phyloP scores from a whole-genome alignment of 768 basidiomycete species.

The Coprinopsis cinerea region DNA sequence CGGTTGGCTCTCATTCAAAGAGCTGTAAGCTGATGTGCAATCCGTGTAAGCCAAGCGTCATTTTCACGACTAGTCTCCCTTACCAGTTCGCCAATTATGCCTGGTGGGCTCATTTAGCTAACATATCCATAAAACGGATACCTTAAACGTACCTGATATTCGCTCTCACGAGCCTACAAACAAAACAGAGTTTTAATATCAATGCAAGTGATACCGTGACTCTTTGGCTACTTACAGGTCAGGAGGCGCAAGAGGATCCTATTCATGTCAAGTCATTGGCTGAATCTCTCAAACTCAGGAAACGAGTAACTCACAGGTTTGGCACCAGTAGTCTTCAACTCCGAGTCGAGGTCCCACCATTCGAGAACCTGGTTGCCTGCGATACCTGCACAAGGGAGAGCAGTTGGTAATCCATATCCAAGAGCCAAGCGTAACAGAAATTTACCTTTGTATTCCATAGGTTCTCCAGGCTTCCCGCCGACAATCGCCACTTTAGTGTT shows the following conservation, averaged over 20 bases:
- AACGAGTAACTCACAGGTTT: constrained; percentile 31
- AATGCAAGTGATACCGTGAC: background rate
- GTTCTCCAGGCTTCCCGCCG: constrained; percentile 48
- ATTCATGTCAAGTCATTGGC: background rate
- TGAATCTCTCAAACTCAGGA: background rate
- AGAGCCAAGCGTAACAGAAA: background rate
- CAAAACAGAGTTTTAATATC: background rate
- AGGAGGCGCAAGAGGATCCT: constrained; percentile 39
- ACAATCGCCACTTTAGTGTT: constrained; percentile 48
- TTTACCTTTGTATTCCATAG: constrained; percentile 45
- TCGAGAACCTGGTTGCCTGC: constrained; percentile 60
- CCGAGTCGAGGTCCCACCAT: constrained; percentile 53
- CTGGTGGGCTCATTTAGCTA: background rate
- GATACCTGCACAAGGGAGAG: constrained; percentile 32
- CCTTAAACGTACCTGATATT: background rate
- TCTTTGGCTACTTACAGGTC: constrained; percentile 35
- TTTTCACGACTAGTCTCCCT: too few species aligned
- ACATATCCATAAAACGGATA: background rate
- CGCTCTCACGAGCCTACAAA: background rate
- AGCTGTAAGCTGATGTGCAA: background rate
- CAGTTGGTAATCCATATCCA: background rate
- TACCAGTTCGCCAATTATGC: constrained; percentile 5
- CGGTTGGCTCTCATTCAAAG: background rate
- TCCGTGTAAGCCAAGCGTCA: background rate
- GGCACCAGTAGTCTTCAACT: constrained; percentile 53